These are phyloP conservation scores for Kwoniella botswanensis DNA, from an alignment of 768 basidiomycete genomes.

Conservation along the genomic window DNA sequence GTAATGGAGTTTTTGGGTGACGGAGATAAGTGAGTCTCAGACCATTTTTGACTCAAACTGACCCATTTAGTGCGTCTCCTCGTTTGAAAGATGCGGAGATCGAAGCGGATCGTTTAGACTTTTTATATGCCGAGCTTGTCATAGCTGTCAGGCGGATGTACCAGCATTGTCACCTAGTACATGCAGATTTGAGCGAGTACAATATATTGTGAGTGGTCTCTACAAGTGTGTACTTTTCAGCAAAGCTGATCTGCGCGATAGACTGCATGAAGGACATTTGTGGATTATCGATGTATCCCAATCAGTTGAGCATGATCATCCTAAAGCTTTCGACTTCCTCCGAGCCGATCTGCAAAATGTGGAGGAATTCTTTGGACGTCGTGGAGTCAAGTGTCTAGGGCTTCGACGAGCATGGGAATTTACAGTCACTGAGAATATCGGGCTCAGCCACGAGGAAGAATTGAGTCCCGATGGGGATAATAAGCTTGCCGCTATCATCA, in stretches of 20 bases:
- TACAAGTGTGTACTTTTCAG: background rate
- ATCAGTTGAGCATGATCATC: conserved; percentile 98
- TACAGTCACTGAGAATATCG: conserved; percentile 66
- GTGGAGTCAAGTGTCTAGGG: conserved; percentile 77
- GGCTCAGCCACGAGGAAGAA: conserved; percentile 38
- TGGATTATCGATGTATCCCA: conserved; percentile 98
- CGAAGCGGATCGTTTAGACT: conserved; percentile 62
- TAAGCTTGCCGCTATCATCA: conserved; percentile 35
- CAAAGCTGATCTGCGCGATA: conserved; percentile 8
- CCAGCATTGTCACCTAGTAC: conserved; percentile 88
- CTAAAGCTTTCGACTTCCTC: conserved; percentile 92
- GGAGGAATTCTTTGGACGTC: conserved; percentile 85
- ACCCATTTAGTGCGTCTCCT: conserved; percentile 77
- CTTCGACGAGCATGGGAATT: conserved; percentile 86
- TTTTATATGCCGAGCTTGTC: conserved; percentile 78
- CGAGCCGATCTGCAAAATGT: conserved; percentile 89
- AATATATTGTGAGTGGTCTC: conserved; percentile 75
- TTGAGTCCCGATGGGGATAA: conserved; percentile 37
- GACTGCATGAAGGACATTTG: conserved; percentile 66
- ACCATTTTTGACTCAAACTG: background rate
- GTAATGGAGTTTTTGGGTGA: conserved; percentile 91
- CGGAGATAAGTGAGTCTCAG: conserved; percentile 72
- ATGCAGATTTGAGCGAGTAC: conserved; percentile 98
- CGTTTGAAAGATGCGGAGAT: conserved; percentile 86
- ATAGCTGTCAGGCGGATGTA: conserved; percentile 82